Evolutionary conservation across 2,329 filamentous ascomycete species (phyloP).

Genomic region (Ophiostoma sp.): DNA sequence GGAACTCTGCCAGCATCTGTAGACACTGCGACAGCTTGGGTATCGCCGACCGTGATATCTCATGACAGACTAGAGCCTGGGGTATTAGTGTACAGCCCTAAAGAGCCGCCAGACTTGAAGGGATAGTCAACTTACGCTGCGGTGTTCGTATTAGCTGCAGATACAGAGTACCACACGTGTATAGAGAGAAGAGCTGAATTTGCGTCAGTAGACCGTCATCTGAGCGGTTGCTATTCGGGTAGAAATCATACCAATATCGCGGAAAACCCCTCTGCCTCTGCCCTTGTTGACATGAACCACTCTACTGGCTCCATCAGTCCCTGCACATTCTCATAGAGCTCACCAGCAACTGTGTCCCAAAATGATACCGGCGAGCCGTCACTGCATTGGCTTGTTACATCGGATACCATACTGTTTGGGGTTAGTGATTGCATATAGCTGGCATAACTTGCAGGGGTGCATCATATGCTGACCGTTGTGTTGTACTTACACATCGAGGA

Average conservation of each 20-base stretch:
- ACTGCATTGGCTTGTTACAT: neutral
- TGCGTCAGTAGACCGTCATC: neutral
- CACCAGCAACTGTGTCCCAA: conserved; percentile 11
- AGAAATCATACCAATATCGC: conserved; percentile 9
- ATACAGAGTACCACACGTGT: conserved; percentile 17
- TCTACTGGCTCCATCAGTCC: conserved; percentile 16
- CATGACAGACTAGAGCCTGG: neutral
- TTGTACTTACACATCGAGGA: conserved; percentile 10
- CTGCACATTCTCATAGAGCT: conserved; percentile 18
- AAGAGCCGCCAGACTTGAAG: too few species aligned
- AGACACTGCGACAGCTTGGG: conserved; percentile 11
- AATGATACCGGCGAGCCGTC: neutral
- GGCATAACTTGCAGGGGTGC: too few species aligned
- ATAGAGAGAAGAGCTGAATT: conserved; percentile 15
- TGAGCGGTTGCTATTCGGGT: too few species aligned
- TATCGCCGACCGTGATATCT: neutral
- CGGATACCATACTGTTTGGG: neutral
- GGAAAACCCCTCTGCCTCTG: conserved; percentile 19
- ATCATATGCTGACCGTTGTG: neutral
- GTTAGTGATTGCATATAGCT: neutral
- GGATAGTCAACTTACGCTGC: neutral
- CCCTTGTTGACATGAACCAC: conserved; percentile 20
- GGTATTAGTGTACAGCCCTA: neutral
- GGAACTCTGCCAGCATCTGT: conserved; percentile 16
- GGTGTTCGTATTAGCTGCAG: conserved; percentile 18